Evolutionary conservation across 345 rosid species (phyloP).

Genomic region (Sisymbrium irio): DNA sequence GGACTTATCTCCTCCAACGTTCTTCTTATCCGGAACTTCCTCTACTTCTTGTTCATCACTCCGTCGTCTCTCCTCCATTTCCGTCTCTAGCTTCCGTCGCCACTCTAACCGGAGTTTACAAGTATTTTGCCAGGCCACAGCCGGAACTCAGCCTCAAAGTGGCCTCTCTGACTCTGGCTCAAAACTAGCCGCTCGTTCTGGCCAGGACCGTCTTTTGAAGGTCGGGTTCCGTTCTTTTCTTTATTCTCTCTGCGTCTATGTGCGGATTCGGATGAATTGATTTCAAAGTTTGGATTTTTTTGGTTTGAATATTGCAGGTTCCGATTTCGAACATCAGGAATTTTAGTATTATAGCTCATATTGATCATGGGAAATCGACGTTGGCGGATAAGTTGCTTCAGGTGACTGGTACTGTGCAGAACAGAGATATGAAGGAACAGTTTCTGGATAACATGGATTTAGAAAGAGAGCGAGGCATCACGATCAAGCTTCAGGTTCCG

Average conservation of each 20-base stretch:
- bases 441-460: constrained; percentile 98
- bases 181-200: constrained; percentile 42
- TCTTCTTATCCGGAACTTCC: constrained; percentile 44
- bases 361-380: constrained; percentile 96
- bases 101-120: constrained; percentile 15
- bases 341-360: constrained; percentile 90
- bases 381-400: constrained; percentile 96
- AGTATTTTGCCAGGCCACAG: constrained; percentile 39
- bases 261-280: not conserved
- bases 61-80: constrained; percentile 22
- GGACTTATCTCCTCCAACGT: constrained; percentile 41
- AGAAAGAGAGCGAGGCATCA: constrained; percentile 98
- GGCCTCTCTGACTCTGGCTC: constrained; percentile 34
- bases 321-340: constrained; percentile 79
- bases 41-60: not conserved
- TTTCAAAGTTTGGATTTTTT: not conserved
- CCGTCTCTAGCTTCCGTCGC: constrained; percentile 13
- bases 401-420: constrained; percentile 88
- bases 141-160: constrained; percentile 38
- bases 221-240: not conserved
- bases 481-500: constrained; percentile 85
- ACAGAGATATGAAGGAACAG: constrained; percentile 95
- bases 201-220: constrained; percentile 81
- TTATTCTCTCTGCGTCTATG: not conserved
- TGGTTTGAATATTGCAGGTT: constrained; percentile 41